A percentile compares a stretch with the other conserved stretches of the same genome.
phyloP scores from a whole-genome alignment of 2,329 filamentous ascomycete species.

The Cladosporium sp. region DNA sequence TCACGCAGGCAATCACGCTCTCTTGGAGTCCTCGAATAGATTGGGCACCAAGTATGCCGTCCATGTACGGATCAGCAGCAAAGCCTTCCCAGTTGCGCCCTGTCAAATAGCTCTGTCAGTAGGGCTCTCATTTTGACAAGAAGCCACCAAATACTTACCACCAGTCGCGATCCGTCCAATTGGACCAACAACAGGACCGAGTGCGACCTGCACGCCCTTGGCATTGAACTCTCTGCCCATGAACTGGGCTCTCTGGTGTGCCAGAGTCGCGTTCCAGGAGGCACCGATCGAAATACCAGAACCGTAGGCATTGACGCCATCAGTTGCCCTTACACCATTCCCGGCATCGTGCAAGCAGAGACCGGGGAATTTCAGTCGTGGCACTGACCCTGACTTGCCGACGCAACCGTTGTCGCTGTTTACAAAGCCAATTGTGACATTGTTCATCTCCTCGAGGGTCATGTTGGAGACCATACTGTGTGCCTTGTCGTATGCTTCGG shows the following conservation, averaged over 20 bases:
- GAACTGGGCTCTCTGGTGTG: slow-evolving; percentile 46
- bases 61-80: slow-evolving; percentile 62
- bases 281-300: slow-evolving; percentile 40
- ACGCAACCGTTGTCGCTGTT: slow-evolving; percentile 32
- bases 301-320: slow-evolving; percentile 40
- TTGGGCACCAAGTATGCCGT: slow-evolving; percentile 46
- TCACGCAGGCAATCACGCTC: slow-evolving; percentile 53
- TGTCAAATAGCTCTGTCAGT: background rate
- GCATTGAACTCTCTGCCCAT: slow-evolving; percentile 54
- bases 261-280: slow-evolving; percentile 51
- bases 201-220: slow-evolving; percentile 56
- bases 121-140: background rate
- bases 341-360: slow-evolving; percentile 40
- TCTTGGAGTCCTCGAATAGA: slow-evolving; percentile 55
- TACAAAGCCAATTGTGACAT: slow-evolving; percentile 31
- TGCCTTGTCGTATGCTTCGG: slow-evolving; percentile 28
- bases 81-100: slow-evolving; percentile 71
- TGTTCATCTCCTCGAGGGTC: slow-evolving; percentile 34
- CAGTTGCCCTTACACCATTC: slow-evolving; percentile 39
- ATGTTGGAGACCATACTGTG: slow-evolving; percentile 31
- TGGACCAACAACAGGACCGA: slow-evolving; percentile 65
- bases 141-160: slow-evolving; percentile 33
- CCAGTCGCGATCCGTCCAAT: slow-evolving; percentile 66
- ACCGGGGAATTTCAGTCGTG: slow-evolving; percentile 35
- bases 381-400: slow-evolving; percentile 33